phyloP scores from a whole-genome alignment of 1,284 basidiomycete genomes.

The Tilletia setariae region DNA sequence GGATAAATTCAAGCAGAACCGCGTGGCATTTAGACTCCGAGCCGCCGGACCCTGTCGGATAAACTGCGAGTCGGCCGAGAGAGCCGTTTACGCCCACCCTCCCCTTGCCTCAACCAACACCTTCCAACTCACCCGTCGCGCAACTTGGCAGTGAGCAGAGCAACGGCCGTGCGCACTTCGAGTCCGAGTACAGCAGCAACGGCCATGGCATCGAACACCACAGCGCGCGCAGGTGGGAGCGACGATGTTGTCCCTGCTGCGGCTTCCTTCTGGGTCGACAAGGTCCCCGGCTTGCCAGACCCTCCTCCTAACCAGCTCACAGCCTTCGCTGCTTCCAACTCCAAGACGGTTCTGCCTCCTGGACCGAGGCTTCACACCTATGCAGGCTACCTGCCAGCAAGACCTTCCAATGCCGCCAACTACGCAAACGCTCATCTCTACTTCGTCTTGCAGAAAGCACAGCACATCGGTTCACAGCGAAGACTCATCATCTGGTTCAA shows the following conservation, averaged over 20 bases:
- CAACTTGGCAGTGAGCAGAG: not conserved
- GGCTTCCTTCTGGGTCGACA: conserved; percentile 13
- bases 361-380: conserved; percentile 28
- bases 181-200: not conserved
- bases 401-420: conserved; percentile 22
- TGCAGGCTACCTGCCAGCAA: conserved; percentile 45
- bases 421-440: conserved; percentile 69
- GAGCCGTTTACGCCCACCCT: too few species aligned
- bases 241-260: not conserved
- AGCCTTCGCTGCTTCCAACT: not conserved
- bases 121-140: not conserved
- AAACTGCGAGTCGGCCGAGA: too few species aligned
- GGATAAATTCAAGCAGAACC: too few species aligned
- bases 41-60: too few species aligned
- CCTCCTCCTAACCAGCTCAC: not conserved
- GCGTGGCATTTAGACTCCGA: too few species aligned
- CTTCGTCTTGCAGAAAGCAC: conserved; percentile 85
- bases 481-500: conserved; percentile 95
- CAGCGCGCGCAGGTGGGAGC: not conserved
- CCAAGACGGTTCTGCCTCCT: not conserved
- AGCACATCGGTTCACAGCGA: conserved; percentile 79
- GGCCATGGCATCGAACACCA: not conserved
- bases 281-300: not conserved
- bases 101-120: not conserved
- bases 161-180: not conserved